Percentiles rank a stretch among this genome's conserved stretches.
Evolutionary conservation across 208 protist species (phyloP).

Genomic region (Acanthamoeba triangularis): DNA sequence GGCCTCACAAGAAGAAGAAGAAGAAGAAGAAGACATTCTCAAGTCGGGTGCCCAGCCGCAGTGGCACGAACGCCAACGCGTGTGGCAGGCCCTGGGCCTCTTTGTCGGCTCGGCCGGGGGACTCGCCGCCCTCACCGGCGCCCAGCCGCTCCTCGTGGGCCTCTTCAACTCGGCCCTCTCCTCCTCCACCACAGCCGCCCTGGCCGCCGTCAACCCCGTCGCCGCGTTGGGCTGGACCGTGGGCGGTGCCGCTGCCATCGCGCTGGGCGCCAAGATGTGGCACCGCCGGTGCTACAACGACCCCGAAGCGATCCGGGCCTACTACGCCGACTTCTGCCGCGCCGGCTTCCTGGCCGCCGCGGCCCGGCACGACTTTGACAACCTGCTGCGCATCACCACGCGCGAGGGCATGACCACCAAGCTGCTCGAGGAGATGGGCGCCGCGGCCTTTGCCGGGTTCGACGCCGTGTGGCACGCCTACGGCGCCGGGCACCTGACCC

Average conservation of each 20-base stretch:
- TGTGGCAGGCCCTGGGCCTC: neutral
- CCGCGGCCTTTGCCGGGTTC: neutral
- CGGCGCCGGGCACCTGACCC: neutral
- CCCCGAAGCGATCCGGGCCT: neutral
- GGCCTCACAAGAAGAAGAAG: neutral
- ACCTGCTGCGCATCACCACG: constrained; percentile 36
- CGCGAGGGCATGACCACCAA: neutral
- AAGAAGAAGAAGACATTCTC: neutral
- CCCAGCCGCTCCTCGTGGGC: neutral
- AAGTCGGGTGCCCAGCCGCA: neutral
- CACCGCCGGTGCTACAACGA: neutral
- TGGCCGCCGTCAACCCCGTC: neutral
- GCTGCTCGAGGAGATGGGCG: neutral
- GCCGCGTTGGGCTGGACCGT: neutral
- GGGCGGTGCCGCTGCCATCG: neutral
- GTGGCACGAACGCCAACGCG: constrained; percentile 2
- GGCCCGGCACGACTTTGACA: neutral
- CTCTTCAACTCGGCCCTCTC: neutral
- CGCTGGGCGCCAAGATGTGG: neutral
- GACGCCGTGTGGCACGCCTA: constrained; percentile 28
- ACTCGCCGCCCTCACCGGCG: neutral
- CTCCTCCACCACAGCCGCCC: neutral
- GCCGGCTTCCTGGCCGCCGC: neutral
- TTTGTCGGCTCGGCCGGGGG: neutral
- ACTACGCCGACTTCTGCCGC: neutral